Evolutionary conservation across 495 filamentous ascomycete species (phyloP).

Genomic region (Copromyces sp.): DNA sequence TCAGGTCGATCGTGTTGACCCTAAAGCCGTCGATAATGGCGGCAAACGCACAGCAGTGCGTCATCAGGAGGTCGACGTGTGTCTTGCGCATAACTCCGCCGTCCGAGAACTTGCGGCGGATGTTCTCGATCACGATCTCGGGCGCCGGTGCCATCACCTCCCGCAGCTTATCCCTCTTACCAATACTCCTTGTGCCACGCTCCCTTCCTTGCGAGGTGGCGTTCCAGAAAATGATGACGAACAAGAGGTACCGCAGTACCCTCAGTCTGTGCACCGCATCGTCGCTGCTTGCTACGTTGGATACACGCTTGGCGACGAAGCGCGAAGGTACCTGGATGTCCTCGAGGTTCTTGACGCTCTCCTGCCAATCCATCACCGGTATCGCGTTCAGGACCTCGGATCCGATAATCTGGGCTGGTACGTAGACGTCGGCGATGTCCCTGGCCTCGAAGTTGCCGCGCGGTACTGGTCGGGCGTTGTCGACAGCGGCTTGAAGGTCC

Average conservation of each 20-base stretch:
- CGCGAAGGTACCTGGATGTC: slow-evolving; percentile 48
- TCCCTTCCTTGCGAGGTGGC: slow-evolving; percentile 26
- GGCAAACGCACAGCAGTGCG: slow-evolving; percentile 57
- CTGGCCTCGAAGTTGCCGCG: slow-evolving; percentile 59
- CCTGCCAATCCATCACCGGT: slow-evolving; percentile 65
- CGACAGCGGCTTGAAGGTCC: slow-evolving; percentile 54
- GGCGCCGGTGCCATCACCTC: slow-evolving; percentile 39
- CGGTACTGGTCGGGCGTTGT: slow-evolving; percentile 68
- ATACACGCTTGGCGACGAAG: slow-evolving; percentile 57
- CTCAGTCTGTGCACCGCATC: slow-evolving; percentile 49
- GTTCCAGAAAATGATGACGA: slow-evolving; percentile 52
- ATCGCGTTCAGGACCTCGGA: slow-evolving; percentile 48
- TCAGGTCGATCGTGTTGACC: slow-evolving; percentile 65
- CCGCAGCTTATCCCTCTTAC: slow-evolving; percentile 40
- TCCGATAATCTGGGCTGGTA: slow-evolving; percentile 56
- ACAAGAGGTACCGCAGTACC: slow-evolving; percentile 54
- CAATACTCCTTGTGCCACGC: slow-evolving; percentile 29
- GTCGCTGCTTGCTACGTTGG: slow-evolving; percentile 42
- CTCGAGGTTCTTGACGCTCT: slow-evolving; percentile 47
- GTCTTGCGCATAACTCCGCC: slow-evolving; percentile 48
- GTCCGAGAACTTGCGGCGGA: slow-evolving; percentile 61
- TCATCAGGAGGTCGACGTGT: slow-evolving; percentile 54
- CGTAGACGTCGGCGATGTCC: slow-evolving; percentile 74
- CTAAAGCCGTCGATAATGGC: slow-evolving; percentile 67
- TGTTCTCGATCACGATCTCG: slow-evolving; percentile 54